Evolutionary conservation across 2,329 filamentous ascomycete species (phyloP), one percentile per base, ranked within the genome.

Genomic region (Reticulascus tulasneorum): DNA sequence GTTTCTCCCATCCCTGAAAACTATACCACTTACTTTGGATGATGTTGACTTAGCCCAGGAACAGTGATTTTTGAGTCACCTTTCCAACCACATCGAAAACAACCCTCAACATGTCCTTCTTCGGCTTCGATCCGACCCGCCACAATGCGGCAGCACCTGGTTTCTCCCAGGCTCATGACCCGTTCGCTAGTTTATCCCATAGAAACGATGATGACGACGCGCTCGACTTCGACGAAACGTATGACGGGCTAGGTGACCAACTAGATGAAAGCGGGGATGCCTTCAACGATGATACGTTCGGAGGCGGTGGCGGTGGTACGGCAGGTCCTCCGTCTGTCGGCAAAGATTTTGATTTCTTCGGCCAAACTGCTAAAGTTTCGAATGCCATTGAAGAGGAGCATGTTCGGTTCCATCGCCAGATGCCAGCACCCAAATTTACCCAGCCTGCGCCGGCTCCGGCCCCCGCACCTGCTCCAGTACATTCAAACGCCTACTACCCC

Each of bases 241-340:
- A 97, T 58, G 93, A 98, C 62, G 91, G 91, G 13, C 72, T 98
- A 25, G 93, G 89, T 38, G 86, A 95, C 55, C 81, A 86, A 60
- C 81, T 98, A 23, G 83, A 95, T 53, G 91, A 98, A 58, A 83
- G 86, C 15, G 86, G 91, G 54, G 93, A 98, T 69, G 88, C 77
- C 33, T 88, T 96, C 73, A 98, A 98, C 62, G 88, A 97, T 52
- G 93, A 97, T 58, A 98, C 93, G 3, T 98, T 98, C 57, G 86
- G 67, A 26, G 62, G 57, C 10, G 56, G 55, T 20, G 54, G 51
- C 13, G 44, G 63, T 41, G 56, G 57, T 38, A 64, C 61, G 23
- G 65, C 59, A 13, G 55, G 59, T 13, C 47, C 59, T 23, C 62
- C 70, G 20, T 69, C 69, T 9, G 78, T 93, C 40, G 90, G 90